Percentiles rank a stretch among this genome's conserved stretches.
Evolutionary conservation across 306 rosid genomes (phyloP).

Genomic region (Medicago arabica): DNA sequence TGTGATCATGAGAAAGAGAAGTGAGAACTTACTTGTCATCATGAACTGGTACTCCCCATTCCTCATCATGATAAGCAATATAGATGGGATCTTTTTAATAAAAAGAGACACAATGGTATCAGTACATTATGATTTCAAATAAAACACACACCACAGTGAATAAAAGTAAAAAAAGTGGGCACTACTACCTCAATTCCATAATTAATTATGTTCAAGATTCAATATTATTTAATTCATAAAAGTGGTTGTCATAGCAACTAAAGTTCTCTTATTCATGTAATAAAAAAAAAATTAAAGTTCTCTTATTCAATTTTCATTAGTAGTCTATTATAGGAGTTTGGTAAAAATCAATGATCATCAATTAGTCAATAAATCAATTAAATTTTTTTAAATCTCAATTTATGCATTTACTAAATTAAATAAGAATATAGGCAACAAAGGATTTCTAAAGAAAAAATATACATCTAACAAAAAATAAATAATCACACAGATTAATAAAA

Average conservation of each 20-base stretch:
- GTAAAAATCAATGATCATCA: neutral
- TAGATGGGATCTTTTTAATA: conserved; percentile 74
- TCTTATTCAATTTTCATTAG: neutral
- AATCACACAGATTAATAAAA: neutral
- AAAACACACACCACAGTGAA: neutral
- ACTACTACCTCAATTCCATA: neutral
- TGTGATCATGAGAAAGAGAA: conserved; percentile 28
- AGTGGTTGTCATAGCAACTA: neutral
- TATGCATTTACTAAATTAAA: neutral
- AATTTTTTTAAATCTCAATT: neutral
- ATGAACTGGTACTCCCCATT: conserved; percentile 98
- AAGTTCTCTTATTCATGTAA: neutral
- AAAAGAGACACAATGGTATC: conserved; percentile 30
- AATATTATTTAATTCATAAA: neutral
- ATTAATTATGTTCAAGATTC: neutral
- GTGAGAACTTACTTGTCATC: conserved; percentile 81
- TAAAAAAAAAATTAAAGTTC: neutral
- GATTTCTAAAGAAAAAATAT: no score
- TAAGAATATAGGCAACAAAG: neutral
- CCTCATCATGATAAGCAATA: conserved; percentile 96
- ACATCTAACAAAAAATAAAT: neutral
- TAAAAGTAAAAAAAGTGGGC: neutral
- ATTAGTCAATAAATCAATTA: neutral
- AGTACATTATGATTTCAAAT: conserved; percentile 18
- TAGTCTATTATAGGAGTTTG: neutral